Evolutionary conservation across 2,329 filamentous ascomycete genomes (phyloP), one percentile per base, ranked within the genome.

Genomic region (Penicillium brasilianum): DNA sequence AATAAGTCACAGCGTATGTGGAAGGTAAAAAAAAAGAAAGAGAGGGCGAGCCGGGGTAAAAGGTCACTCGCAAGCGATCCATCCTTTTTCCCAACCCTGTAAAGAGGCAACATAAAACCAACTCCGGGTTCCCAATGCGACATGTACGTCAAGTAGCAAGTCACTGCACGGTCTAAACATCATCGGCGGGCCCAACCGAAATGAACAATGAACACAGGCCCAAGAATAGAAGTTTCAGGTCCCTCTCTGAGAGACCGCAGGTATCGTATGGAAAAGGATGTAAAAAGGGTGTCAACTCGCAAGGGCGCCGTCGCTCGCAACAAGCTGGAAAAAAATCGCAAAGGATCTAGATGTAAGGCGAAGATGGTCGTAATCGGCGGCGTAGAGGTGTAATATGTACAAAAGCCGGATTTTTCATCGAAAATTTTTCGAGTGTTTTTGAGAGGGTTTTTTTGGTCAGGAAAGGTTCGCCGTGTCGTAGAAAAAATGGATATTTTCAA

Each of bases 291-390:
- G 72, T 75, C 70, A 69, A 72, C 74, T 74, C 72, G 72, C 73
- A 77, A 41, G 37, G 71, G 74, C 76, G 74, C 75, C 75, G 74
- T 77, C 75, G 76, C 76, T 77, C 74, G 73, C 73, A 76, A 70
- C 67, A 74, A 76, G 71, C 69, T 71, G 66, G 68, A 72, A 74
- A 66, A 68, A 66, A 68, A 74, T 75, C 69, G 66, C 65, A 72
- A 67, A 61, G 60, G 68, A 71, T 74, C 70, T 75, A 76, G 66
- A 69, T 68, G 66, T 67, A 69, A 62, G 69, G 68, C 71, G 69
- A 70, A 67, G 60, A 65, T 68, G 64, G 71, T 77, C 73, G 71
- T 77, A 69, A 75, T 74, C 70, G 70, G 66, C 66, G 57, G 69
- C 69, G 65, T 43, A 65, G 57, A 62, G 32, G 64, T 55, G 57